phyloP scores from a whole-genome alignment of 2,329 filamentous ascomycete genomes.

The Magnaporthiopsis poae region DNA sequence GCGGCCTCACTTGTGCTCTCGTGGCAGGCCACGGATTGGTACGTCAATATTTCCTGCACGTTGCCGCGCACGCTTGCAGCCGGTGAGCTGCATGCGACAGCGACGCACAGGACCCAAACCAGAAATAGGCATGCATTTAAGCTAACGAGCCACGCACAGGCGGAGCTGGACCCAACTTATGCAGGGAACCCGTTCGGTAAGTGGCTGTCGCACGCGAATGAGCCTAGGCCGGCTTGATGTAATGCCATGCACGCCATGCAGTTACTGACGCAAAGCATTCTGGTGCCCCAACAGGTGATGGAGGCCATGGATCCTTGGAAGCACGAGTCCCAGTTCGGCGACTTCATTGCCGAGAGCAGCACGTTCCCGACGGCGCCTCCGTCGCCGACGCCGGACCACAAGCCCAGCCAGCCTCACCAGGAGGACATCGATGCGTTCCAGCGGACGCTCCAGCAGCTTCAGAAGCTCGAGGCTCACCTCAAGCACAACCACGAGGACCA shows the following conservation, averaged over 20 bases:
- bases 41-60: slow-evolving; percentile 26
- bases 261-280: slow-evolving; percentile 7
- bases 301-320: slow-evolving; percentile 87
- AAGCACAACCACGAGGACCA: slow-evolving; percentile 60
- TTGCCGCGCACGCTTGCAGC: not conserved
- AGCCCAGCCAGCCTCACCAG: slow-evolving; percentile 52
- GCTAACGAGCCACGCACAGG: slow-evolving; percentile 44
- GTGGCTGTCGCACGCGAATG: slow-evolving; percentile 22
- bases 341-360: slow-evolving; percentile 72
- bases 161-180: slow-evolving; percentile 87
- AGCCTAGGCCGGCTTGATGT: slow-evolving; percentile 2
- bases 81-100: not conserved
- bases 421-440: slow-evolving; percentile 63
- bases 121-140: slow-evolving; percentile 12
- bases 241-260: not conserved
- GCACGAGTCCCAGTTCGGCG: slow-evolving; percentile 75
- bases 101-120: slow-evolving; percentile 13
- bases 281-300: slow-evolving; percentile 51
- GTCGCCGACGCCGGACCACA: slow-evolving; percentile 52
- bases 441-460: slow-evolving; percentile 55
- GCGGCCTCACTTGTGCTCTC: slow-evolving; percentile 85
- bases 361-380: slow-evolving; percentile 58
- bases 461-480: slow-evolving; percentile 57
- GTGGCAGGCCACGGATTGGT: slow-evolving; percentile 96
- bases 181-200: slow-evolving; percentile 78